Percentiles rank a stretch among this genome's conserved stretches.
phyloP scores from a whole-genome alignment of 2,329 filamentous ascomycete species.

The Cyphellophora europaea region DNA sequence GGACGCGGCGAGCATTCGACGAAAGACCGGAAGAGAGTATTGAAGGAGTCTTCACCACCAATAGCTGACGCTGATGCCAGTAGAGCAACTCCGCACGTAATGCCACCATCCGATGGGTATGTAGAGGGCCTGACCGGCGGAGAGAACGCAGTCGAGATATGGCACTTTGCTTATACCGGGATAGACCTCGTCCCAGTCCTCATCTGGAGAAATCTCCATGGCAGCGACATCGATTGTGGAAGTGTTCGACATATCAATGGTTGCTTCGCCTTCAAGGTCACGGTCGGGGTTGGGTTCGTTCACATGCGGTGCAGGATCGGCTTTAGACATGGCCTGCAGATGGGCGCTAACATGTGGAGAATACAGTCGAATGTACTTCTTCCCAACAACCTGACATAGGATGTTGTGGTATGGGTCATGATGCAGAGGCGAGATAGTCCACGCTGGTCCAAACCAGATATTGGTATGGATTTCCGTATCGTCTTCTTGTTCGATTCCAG shows the following conservation, averaged over 20 bases:
- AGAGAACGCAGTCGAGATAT: slow-evolving; percentile 68
- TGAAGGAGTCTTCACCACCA: no score
- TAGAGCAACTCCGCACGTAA: slow-evolving; percentile 75
- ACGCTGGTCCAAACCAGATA: slow-evolving; percentile 83
- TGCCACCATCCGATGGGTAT: slow-evolving; percentile 98
- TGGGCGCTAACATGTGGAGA: slow-evolving; percentile 51
- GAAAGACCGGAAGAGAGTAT: no score
- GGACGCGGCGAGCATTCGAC: no score
- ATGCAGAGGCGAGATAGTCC: slow-evolving; percentile 86
- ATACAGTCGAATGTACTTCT: slow-evolving; percentile 88
- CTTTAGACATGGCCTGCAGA: slow-evolving; percentile 51
- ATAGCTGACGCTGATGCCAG: slow-evolving; percentile 91
- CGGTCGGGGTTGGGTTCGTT: slow-evolving; percentile 34
- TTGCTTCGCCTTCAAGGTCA: slow-evolving; percentile 50
- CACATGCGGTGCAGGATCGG: slow-evolving; percentile 16
- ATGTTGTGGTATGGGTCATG: slow-evolving; percentile 93
- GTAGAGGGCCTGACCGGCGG: slow-evolving; percentile 75
- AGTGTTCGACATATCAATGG: slow-evolving; percentile 86
- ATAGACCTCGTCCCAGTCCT: slow-evolving; percentile 37
- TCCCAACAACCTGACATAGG: slow-evolving; percentile 76
- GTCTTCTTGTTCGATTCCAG: slow-evolving; percentile 4
- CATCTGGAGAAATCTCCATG: slow-evolving; percentile 45
- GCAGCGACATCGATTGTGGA: slow-evolving; percentile 67
- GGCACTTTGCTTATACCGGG: slow-evolving; percentile 49
- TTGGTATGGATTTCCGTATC: slow-evolving; percentile 50